Base-by-base conservation (phyloP, 805 yeast species). In the Scheffersomyces stipitis region DNA sequence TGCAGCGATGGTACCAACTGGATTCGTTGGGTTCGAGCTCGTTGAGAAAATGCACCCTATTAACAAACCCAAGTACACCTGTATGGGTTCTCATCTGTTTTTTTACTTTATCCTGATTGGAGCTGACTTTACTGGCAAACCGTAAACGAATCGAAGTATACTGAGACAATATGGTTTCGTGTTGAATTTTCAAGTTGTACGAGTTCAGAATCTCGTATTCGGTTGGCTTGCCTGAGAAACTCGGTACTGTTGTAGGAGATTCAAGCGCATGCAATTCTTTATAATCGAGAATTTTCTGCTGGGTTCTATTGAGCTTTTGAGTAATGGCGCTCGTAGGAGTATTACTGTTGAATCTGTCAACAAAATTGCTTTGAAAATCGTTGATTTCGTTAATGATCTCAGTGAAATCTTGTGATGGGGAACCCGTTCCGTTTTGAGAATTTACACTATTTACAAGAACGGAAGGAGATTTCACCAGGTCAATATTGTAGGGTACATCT, bases 101-200 rank as follows among this genome's bases (percentile, higher is more conserved):
- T n/a, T 34, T 34, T 15, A 36, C 12, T 27, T 22, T 27, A 26
- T 34, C 28, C 9, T 14, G 24, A 20, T 20, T 20, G 24, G 24
- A 20, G 24, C 24, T 24, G 34, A 35, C 32, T 14, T 41, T 31
- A 7, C 49, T 49, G 12, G 60, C 48, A 31, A 64, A 68, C 22
- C 73, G 46, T 13, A 64, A 49, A 24, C 72, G 42, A 9, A 68
- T 62, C 10, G 60, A 58, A 4, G 60, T 65, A 50, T 66, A 68
- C 34, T 68, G 68, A 2, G 62, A 52, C 28, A 49, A 39, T 4
- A 68, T 47, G 2, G 61, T 57, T 40, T 68, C 72, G 43, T 67
- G 58, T 37, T 65, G 71, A 17, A 64, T 65, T 33, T 53, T 60
- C 31, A 54, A 50, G 17, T 50, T 44, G 38, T 59, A 55, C 1